A percentile compares a stretch with the other conserved stretches of the same genome.
Evolutionary conservation across 2,329 filamentous ascomycete species (phyloP).

Genomic region (Sodiomyces alkalinus): DNA sequence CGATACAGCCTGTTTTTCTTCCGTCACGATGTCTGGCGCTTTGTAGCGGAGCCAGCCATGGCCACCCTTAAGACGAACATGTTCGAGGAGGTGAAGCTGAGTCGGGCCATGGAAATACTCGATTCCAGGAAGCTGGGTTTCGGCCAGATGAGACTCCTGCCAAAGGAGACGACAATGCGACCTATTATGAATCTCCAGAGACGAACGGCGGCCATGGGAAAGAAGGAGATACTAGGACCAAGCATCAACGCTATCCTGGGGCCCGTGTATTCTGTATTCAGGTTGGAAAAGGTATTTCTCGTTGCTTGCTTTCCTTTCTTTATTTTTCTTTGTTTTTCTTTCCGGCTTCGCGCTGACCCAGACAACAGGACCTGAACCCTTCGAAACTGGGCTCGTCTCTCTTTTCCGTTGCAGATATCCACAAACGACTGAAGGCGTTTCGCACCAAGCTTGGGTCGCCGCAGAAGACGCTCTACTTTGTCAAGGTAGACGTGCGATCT

Average conservation of each 20-base stretch:
- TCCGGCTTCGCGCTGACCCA: too few relatives aligned
- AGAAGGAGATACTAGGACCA: constrained; percentile 44
- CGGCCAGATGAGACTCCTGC: constrained; percentile 66
- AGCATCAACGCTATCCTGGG: constrained; percentile 38
- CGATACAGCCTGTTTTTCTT: constrained; percentile 83
- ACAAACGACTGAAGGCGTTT: constrained; percentile 56
- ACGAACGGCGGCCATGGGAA: constrained; percentile 36
- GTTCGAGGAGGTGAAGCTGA: constrained; percentile 60
- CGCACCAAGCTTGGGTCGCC: constrained; percentile 30
- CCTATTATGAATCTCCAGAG: constrained; percentile 79
- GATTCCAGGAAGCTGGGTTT: constrained; percentile 53
- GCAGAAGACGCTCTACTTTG: constrained; percentile 55
- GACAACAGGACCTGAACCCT: constrained; percentile 27
- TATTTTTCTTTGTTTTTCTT: too few relatives aligned
- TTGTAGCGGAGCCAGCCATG: constrained; percentile 59
- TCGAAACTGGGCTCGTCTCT: constrained; percentile 60
- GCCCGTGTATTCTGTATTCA: constrained; percentile 63
- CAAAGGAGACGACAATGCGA: constrained; percentile 61
- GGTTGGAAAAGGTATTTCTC: constrained; percentile 53
- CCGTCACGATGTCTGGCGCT: constrained; percentile 81
- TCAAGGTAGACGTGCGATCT: constrained; percentile 79
- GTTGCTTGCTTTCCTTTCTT: neutral
- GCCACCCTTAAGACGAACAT: constrained; percentile 50
- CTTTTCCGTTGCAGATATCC: constrained; percentile 70
- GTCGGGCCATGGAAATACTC: constrained; percentile 41